Base-by-base conservation (phyloP, 805 yeast species). In the Brettanomyces anomalus region DNA sequence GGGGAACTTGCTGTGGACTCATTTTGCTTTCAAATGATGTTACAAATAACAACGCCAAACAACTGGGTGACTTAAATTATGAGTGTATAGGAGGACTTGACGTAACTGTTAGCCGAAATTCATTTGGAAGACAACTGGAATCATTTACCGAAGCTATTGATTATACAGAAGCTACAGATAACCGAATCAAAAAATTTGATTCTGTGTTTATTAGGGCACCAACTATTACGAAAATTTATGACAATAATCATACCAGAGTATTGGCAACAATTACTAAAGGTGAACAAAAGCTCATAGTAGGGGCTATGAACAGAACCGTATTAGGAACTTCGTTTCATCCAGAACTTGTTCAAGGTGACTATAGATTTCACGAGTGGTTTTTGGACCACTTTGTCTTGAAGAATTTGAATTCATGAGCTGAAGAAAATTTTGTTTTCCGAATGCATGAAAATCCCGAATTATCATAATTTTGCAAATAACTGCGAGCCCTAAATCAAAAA, bases 1-100 rank as follows among this genome's bases (percentile, higher is more conserved):
- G 94, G 94, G 94, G 94, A 0, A 85, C 94, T 1, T 85, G 94
- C 60, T 94, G 94, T 3, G 94, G 94, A 3, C 64, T 85, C 50
- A 84, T 85, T 41, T 69, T 83, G 49, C 64, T 85, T 19, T 72
- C 88, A 6, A 66, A 71, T 43, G 66, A 69, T 38, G 65, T 80
- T 32, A 62, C 68, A 14, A 71, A 76, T 52, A 81, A 77, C 17
- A 69, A 70, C 39, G 68, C 66, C 1, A 70, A 73, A 18, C 21
- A 37, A 28, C 82, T 55, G 13, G 59, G 59, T 11, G 53, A 49
- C 16, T 16, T 46, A 26, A 40, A 48, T 4, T 57, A 83, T 48
- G 63, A 72, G 44, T 57, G 78, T 3, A 62, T 85, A 35, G 84
- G 86, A 1, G 85, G 82, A 1, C 60, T 85, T 53, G 75, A 77